Evolutionary conservation across 1,139 yeast species (phyloP), one percentile per base, ranked within the genome.

Genomic region (Ogataea hybrid): DNA sequence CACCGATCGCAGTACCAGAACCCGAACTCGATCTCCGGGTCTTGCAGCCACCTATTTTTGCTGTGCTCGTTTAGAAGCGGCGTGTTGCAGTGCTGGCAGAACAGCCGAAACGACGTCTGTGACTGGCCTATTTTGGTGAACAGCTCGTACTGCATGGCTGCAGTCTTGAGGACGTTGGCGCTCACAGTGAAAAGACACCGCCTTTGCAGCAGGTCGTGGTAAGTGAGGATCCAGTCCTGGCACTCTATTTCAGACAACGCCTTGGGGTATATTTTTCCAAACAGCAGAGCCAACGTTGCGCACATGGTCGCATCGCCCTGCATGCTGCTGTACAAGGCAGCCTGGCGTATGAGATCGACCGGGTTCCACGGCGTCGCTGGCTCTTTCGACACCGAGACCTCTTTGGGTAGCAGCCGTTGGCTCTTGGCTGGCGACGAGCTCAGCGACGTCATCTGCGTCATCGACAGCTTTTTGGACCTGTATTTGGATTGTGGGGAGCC

Each of bases 1-100:
- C 97, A 90, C 32, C 71, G 71, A 40, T 81, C 88, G 65, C 97
- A 90, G 59, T 81, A 86, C 96, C 96, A 89, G 53, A 74, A 82
- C 0, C 94, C 95, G 53, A 76, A 73, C 12, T 65, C 54, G 36
- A 52, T 46, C 21, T 49, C 58, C n/a, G 48, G 53, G 52, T 52
- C 62, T 51, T 53, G 62, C 41, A 50, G 51, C 49, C 41, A 47
- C 30, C 61, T 65, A 27, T 62, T 67, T 55, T 78, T 81, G 12
- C 81, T 69, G 9, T 62, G 61, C 50, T 85, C 94, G 58, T 87
- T 88, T 4, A 78, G 64, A 12, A 89, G 65, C 5, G 87, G 69
- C 39, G 75, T 70, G 29, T 72, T 69, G 61, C 97, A 90, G 49
- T 71, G 68, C 33, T 78, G 79, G 59, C 97, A 90, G 51, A 75